Base-by-base conservation (phyloP, 805 yeast genomes). In the Suhomyces vadensis region DNA sequence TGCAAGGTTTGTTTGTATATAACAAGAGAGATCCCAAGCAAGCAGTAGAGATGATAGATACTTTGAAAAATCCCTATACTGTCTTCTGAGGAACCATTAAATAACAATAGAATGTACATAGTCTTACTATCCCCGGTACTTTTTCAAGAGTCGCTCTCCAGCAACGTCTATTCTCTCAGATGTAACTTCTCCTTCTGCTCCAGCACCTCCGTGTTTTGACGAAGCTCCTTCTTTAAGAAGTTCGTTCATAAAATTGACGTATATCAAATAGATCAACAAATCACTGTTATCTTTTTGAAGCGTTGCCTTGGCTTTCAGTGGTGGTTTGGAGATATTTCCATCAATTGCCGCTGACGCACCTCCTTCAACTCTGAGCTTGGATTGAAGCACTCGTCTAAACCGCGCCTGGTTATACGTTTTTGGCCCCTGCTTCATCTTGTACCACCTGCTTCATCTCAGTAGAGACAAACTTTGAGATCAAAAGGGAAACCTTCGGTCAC, bases 1-100 rank as follows among this genome's bases (percentile, higher is more conserved):
- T 94, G 46, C 99, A 94, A 63, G 99, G 99, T 0, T 73, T 94
- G 41, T 94, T 94, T 71, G 97, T 94, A 2, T 87, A 87, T 69
- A 87, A 88, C 67, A 94, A 94, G 64, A 78, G 85, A 46, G 83
- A 82, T 47, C 96, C 98, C 0, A 74, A 76, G 25, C 77, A 78
- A 4, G 96, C 98, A 0, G 65, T 91, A 21, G 68, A 67, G 10
- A 85, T 83, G 82, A 76, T 87, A 11, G 75, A 65, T 29, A 64
- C 75, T 2, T 63, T 79, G 49, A 57, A 52, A 39, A 52, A 61
- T 39, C 69, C 71, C 10, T 52, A 64, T 37, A 50, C 52, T 22
- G 50, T 47, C n/a, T 47, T 47, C 27, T 43, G 35, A 14, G 7
- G 8, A 35, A 10, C 7, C 31, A 7, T 27, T 27, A 27, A 11